Evolutionary conservation across 2,329 filamentous ascomycete genomes (phyloP).

Genomic region (Fulvia fulva): DNA sequence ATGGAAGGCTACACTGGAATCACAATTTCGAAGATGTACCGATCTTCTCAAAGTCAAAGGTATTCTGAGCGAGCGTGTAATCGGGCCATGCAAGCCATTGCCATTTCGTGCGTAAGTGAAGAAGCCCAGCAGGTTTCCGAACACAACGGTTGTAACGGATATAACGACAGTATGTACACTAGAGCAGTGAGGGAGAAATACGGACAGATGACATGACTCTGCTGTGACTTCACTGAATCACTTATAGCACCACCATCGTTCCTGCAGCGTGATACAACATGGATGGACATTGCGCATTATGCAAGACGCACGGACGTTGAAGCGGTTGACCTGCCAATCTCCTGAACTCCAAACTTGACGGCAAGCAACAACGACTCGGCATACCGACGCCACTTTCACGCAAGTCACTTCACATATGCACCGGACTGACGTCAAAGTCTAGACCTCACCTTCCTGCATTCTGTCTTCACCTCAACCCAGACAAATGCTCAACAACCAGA

Average conservation of each 20-base stretch:
- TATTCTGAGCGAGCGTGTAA: constrained; percentile 12
- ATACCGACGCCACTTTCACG: neutral
- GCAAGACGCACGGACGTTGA: neutral
- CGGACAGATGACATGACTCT: neutral
- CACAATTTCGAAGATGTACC: constrained; percentile 41
- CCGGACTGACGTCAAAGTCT: neutral
- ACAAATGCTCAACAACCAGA: neutral
- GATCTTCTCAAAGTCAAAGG: constrained; percentile 36
- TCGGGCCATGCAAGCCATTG: neutral
- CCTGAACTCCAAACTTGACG: neutral
- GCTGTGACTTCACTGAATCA: neutral
- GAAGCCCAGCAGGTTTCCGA: neutral
- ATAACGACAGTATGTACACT: neutral
- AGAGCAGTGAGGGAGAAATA: neutral
- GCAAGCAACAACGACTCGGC: neutral
- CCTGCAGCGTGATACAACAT: neutral
- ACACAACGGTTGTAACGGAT: neutral
- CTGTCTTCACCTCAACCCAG: neutral
- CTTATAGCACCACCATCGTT: neutral
- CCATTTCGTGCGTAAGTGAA: neutral
- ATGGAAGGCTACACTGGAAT: constrained; percentile 45
- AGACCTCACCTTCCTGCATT: neutral
- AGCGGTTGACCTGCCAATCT: neutral
- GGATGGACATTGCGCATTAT: neutral
- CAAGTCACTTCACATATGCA: neutral